Evolutionary conservation across 2,329 filamentous ascomycete genomes (phyloP).

Genomic region (Hymenoscyphus salicellus): DNA sequence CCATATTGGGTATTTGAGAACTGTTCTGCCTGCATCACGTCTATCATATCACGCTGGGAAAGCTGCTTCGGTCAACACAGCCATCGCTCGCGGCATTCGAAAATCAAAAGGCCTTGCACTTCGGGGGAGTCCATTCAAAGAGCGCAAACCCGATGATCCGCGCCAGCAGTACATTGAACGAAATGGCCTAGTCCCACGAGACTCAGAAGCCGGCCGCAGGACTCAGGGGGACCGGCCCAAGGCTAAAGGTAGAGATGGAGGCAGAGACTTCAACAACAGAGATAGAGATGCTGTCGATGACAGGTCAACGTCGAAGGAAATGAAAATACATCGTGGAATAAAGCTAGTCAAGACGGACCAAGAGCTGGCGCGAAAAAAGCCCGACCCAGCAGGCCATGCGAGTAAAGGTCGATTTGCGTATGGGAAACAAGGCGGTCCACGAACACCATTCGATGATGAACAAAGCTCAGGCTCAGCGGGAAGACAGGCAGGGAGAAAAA

Average conservation of each 20-base stretch:
- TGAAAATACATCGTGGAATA: constrained; percentile 8
- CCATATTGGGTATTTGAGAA: constrained; percentile 16
- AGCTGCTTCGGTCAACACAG: constrained; percentile 60
- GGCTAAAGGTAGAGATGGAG: neutral
- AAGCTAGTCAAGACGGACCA: constrained; percentile 12
- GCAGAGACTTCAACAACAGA: neutral
- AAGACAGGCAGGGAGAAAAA: neutral
- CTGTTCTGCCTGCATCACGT: constrained; percentile 4
- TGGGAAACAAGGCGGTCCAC: neutral
- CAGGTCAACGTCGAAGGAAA: neutral
- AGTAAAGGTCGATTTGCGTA: neutral
- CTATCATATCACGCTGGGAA: constrained; percentile 33
- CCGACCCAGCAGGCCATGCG: constrained; percentile 11
- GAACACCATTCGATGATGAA: constrained; percentile 6
- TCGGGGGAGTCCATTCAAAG: constrained; percentile 19
- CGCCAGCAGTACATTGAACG: constrained; percentile 18
- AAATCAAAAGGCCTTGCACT: constrained; percentile 41
- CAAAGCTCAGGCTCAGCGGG: neutral
- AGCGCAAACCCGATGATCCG: constrained; percentile 14
- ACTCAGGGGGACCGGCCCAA: neutral
- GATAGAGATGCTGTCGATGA: neutral
- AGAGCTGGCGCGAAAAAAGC: constrained; percentile 15
- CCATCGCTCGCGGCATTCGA: constrained; percentile 66
- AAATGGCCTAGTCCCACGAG: constrained; percentile 16
- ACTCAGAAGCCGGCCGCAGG: neutral